Evolutionary conservation across 257 asterid genomes (phyloP).

Genomic region (Solanum pennellii): DNA sequence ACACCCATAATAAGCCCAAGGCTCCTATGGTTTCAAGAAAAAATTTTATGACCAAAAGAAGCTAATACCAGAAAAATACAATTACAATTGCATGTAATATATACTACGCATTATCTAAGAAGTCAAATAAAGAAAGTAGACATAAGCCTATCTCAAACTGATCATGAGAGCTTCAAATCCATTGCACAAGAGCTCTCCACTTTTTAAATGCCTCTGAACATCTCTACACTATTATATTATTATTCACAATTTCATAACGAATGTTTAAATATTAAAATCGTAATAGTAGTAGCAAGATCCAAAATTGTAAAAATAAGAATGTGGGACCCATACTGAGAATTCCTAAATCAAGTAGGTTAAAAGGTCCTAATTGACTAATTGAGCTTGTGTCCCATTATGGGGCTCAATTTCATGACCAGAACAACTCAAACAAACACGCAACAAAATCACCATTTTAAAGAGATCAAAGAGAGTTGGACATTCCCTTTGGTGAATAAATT

Average conservation of each 20-base stretch:
- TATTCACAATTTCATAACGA: not conserved
- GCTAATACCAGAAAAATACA: too few relatives aligned
- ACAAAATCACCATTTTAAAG: not conserved
- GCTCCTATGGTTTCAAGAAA: too few relatives aligned
- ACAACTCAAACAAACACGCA: not conserved
- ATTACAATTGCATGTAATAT: too few relatives aligned
- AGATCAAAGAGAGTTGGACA: not conserved
- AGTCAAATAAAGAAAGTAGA: too few relatives aligned
- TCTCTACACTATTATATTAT: not conserved
- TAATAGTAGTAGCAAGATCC: rapidly evolving
- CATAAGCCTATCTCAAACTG: too few relatives aligned
- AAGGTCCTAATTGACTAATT: not conserved
- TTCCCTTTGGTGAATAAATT: not conserved
- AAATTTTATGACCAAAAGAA: too few relatives aligned
- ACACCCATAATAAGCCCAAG: not conserved
- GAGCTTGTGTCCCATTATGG: not conserved
- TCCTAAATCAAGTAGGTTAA: not conserved
- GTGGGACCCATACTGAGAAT: not conserved
- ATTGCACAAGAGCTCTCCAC: not conserved
- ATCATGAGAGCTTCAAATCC: too few relatives aligned
- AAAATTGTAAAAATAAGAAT: not conserved
- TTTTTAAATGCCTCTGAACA: not conserved
- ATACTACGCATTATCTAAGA: too few relatives aligned
- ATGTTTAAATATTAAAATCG: too few relatives aligned
- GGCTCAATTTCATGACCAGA: not conserved